Base-by-base conservation (phyloP, 164 flowering plant species). In the Nymphaea thermarum region DNA sequence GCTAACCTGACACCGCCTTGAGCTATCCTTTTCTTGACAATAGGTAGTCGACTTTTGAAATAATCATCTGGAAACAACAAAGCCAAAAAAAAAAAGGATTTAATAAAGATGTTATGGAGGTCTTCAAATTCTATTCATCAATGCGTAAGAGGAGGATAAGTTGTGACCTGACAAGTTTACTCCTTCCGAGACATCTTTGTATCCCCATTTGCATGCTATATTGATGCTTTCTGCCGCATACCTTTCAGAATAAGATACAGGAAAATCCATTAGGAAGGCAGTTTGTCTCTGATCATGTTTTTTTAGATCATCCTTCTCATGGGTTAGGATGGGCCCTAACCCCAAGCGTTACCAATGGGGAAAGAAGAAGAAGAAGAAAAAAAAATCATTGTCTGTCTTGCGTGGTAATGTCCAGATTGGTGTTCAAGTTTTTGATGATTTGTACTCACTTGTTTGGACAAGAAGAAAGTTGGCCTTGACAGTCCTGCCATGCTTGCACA, bases 171-270 rank as follows among this genome's bases (percentile, higher is more conserved):
- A 67, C 5, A 95, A 83, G 74, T 94, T 90, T 63, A 44, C 74
- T 42, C 94, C 97, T 44, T 85, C 42, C 44, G 78, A 68, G 51
- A 79, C 91, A 42, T 79, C 94, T 70, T 92, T 83, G 79, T 95
- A 92, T 17, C 85, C 96, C 91, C 90, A 95, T 76, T 92, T 86
- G 82, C 99, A 95, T 14, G 99, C 99, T 67, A 92, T 69, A 73
- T 76, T 78, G 69, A 90, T 87, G 75, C 99, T 89, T 80, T 92
- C 99, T 16, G 72, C 63, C 41, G 98, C 99, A 75, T 85, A 95
- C 76, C 99, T 93, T 59, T n/a, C 57, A 51, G 8, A 51, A 51
- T 51, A 51, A 5, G 14, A 15, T 10, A 3, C 14, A 10, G 57
- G 14, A 8, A 51, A 51, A 8, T 51, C 3, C 14, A 51, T 5